Evolutionary conservation across 306 rosid species (phyloP), one percentile per base, ranked within the genome.

Genomic region (Phaseolus lunatus): DNA sequence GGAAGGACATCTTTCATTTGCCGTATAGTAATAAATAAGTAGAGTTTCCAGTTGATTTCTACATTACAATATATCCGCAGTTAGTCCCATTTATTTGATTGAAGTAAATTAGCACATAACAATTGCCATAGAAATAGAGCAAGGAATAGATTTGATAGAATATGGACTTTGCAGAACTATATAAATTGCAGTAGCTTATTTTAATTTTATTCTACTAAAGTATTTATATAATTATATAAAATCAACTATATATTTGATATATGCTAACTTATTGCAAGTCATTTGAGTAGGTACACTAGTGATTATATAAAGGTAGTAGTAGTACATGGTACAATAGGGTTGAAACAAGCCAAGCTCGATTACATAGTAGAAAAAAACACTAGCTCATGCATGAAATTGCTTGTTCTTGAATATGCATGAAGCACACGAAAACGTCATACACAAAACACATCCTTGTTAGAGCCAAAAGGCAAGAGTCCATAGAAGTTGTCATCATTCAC

Each of bases 401-500:
- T 82, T 44, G 48, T 65, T 78, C 27, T 63, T 77, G 61, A 77
- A 70, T 20, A 16, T 19, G 15, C 70, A 70, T 5, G 24, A 64
- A 37, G 33, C 13, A 82, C 53, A 43, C 10, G 11, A 20, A 4
- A 11, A 43, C 76, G 69, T 64, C 73, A 73, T 12, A 78, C 76
- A 73, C 49, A 13, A 35, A 29, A 73, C 37, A 45, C 67, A 69
- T 45, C 57, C 22, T 53, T 72, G 26, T 66, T 81, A 29, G 16
- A 75, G 29, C 43, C 53, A 22, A 66, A 49, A 29, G 63, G 59
- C 9, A 10, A 31, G 24, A 26, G 10, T 71, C 23, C 15, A 23
- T 1, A n/a, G 53, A 24, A 56, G 73, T 54, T 64, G 62, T 11
- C 18, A 26, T 18, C n/a, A n/a, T 67, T 89, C 83, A 93, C 43